Conservation (phyloP, 257 asterid species). For the Leonotis leonurus region DNA sequence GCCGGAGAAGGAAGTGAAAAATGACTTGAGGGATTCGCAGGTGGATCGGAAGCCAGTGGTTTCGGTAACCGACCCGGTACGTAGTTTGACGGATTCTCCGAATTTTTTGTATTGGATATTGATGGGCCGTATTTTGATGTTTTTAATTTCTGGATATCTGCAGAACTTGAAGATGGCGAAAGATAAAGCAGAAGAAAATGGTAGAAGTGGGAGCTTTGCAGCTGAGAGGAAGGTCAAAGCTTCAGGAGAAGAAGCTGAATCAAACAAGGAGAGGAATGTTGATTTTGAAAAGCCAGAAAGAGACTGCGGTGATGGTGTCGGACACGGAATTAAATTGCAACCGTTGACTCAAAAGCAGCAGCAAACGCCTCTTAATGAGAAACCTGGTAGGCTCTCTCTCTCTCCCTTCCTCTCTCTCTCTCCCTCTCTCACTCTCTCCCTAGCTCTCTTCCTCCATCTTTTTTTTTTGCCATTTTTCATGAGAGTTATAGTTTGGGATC, state of each 20-base stretch:
- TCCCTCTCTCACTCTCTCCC: too few relatives aligned
- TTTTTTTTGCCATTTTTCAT: not conserved
- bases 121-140: not conserved
- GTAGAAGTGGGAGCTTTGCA: conserved; percentile 17
- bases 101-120: not conserved
- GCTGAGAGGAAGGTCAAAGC: conserved; percentile 32
- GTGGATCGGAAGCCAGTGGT: conserved; percentile 40
- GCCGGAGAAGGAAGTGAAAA: conserved; percentile 44
- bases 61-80: conserved; percentile 34
- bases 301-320: conserved; percentile 27
- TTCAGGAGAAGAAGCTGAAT: conserved; percentile 29
- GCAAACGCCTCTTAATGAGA: conserved; percentile 36
- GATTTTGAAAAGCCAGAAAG: conserved; percentile 61
- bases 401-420: too few relatives aligned
- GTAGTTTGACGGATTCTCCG: conserved; percentile 9
- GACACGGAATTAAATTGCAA: conserved; percentile 25
- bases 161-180: conserved; percentile 38
- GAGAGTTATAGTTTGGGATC: not conserved
- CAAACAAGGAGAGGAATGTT: conserved; percentile 32
- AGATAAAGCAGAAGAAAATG: conserved; percentile 33
- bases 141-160: not conserved
- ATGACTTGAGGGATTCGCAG: conserved; percentile 21
- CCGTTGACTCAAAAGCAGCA: conserved; percentile 29
- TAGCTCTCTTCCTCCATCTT: not conserved
- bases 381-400: conserved; percentile 41